Conservation (phyloP, 352 stramenopile species). For the Phytophthora sojae region DNA sequence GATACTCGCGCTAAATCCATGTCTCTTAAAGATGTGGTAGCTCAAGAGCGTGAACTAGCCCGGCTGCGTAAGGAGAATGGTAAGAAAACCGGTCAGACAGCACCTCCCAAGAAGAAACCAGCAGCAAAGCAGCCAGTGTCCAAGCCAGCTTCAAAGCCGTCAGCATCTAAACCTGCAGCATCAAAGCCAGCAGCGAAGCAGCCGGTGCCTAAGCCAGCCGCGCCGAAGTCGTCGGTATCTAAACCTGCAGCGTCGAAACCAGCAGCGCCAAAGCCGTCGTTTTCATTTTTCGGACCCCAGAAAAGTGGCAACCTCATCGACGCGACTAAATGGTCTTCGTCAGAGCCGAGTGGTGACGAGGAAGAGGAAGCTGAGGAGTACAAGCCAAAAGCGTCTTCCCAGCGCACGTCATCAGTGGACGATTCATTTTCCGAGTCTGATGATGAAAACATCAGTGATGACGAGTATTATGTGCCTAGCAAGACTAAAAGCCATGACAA, state of each 20-base stretch:
- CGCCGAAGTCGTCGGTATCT: not conserved
- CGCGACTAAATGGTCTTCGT: slow-evolving; percentile 28
- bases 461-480: slow-evolving; percentile 36
- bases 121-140: slow-evolving; percentile 5
- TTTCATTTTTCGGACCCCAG: slow-evolving; percentile 10
- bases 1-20: slow-evolving; percentile 21
- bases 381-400: slow-evolving; percentile 10
- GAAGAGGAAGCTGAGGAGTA: slow-evolving; percentile 6
- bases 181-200: slow-evolving; percentile 4
- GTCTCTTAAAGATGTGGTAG: slow-evolving; percentile 39
- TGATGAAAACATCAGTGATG: slow-evolving; percentile 34
- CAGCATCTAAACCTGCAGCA: not conserved
- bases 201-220: not conserved
- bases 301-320: slow-evolving; percentile 28
- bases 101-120: slow-evolving; percentile 15
- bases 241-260: not conserved
- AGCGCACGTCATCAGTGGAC: slow-evolving; percentile 11
- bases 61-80: slow-evolving; percentile 19
- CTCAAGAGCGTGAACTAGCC: slow-evolving; percentile 37
- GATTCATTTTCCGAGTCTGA: slow-evolving; percentile 26
- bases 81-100: slow-evolving; percentile 6
- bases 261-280: slow-evolving; percentile 4
- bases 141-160: not conserved
- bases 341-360: slow-evolving; percentile 19
- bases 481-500: slow-evolving; percentile 16